Base-by-base conservation (phyloP, 108 stramenopile genomes). In the Thalassiosira profunda region DNA sequence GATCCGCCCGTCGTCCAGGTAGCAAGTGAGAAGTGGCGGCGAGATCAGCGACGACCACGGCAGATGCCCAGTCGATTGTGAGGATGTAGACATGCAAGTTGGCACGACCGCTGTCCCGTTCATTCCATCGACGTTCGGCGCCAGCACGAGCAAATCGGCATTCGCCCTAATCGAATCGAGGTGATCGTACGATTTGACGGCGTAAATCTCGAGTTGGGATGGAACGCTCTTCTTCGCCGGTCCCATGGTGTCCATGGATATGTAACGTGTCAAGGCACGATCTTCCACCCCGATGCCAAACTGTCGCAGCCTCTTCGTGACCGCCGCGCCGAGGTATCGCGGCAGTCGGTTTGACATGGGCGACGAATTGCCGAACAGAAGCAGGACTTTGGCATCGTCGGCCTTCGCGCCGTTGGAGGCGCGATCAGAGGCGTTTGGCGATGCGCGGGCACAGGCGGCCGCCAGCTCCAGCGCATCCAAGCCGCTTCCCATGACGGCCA, bases 401-500 rank as follows among this genome's bases (percentile, higher is more conserved):
- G n/a, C n/a, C n/a, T n/a, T n/a, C n/a, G n/a, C n/a, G 38, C 14
- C 14, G 14, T 40, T 40, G 38, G 29, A 31, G 51, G 2, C 21
- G 29, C 29, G 34, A 52, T 31, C 26, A 31, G 34, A 31, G 26
- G 17, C 58, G 38, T 48, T 30, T 8, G 31, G 38, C 17, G 34
- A 35, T 14, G 44, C 43, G 15, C 57, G 46, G 18, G 84, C 81
- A 9, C 70, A 72, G 24, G 70, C 53, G n/a, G 80, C 54, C 23
- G 78, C 82, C 71, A 95, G 55, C 62, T 92, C 93, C 24, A 95
- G 45, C 11, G 93, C 91, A 44, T 95, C 93, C 70, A 84, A 88
- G 10, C 91, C 89, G 63, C 85, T 87, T 2, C 93, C 93, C 69
- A 95, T 60, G 21, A 95, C 59, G 20, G 82, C 86, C 11, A 95